Base-by-base conservation (phyloP, 805 yeast species). In the Clavispora santaluciae region DNA sequence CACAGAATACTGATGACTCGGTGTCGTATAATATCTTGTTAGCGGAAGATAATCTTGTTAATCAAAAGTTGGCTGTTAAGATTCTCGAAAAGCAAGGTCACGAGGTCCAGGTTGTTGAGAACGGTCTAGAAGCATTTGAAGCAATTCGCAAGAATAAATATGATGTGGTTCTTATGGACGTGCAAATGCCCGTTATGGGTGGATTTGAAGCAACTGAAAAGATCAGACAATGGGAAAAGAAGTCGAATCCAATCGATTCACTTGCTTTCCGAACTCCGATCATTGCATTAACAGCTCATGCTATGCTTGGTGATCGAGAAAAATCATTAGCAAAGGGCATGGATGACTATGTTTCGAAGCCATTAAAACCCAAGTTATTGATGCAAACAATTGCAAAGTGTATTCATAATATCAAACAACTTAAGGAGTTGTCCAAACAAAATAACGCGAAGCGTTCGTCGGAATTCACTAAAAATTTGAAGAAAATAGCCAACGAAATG, bases 171-270 rank as follows among this genome's bases (percentile, higher is more conserved):
- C 73, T 87, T 50, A 87, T 87, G 96, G 95, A 87, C 66, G 95
- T 87, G 34, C 96, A 87, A 61, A 87, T 87, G 96, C 95, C 95
- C 7, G 86, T 86, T 12, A 88, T 87, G 93, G 95, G 95, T 22
- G 96, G 96, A 0, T 87, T 87, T 60, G 96, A 87, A 56, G 95
- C 95, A 2, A 86, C 95, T 1, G 86, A 83, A 35, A 79, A 80
- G 61, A 87, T 87, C 40, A 71, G 96, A 51, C 88, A 84, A 56
- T 86, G 95, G 95, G 96, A 87, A 63, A 79, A 76, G 67, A 83
- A 82, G 61, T 74, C 80, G 16, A 81, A 82, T 47, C 88, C 90
- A 33, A 77, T 79, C 17, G 83, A 79, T 57, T 75, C 82, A 7
- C 73, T 81, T 38, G 74, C 85, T 23, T 79, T 83, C 45, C 73